These are phyloP conservation scores for Lachnellula arida DNA, from an alignment of 2,329 filamentous ascomycete genomes.

Conservation along the genomic window DNA sequence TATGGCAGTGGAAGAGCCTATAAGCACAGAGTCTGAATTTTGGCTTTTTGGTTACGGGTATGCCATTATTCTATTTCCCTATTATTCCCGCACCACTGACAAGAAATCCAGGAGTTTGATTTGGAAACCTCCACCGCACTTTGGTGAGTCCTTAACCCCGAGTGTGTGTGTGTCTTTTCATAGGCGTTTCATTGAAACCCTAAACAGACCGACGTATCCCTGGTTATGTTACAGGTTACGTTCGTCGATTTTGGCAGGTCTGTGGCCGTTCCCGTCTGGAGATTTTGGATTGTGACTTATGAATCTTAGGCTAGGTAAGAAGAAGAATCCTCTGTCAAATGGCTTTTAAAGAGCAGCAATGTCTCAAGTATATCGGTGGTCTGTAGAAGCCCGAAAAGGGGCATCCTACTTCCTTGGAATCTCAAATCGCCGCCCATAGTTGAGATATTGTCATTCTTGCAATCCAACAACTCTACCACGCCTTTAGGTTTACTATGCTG, in stretches of 20 bases:
- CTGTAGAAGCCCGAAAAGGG: neutral
- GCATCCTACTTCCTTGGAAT: neutral
- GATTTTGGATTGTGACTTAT: conserved; percentile 11
- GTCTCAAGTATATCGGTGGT: neutral
- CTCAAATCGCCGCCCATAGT: neutral
- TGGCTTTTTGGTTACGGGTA: conserved; percentile 99
- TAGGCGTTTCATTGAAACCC: neutral
- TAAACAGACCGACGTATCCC: conserved; percentile 71
- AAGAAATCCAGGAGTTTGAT: conserved; percentile 69
- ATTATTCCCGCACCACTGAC: neutral
- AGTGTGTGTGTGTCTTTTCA: neutral
- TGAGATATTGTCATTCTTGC: neutral
- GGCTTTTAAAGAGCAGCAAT: neutral
- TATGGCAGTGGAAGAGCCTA: conserved; percentile 7
- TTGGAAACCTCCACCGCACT: conserved; percentile 96
- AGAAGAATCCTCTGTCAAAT: neutral
- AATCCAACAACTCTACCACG: neutral
- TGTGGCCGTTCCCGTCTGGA: conserved; percentile 31
- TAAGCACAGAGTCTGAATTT: conserved; percentile 52
- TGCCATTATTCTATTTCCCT: conserved; percentile 28
- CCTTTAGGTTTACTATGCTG: conserved; percentile 6
- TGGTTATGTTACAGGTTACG: conserved; percentile 89
- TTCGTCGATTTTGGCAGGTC: conserved; percentile 97
- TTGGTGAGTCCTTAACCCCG: conserved; percentile 55
- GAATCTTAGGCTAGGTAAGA: conserved; percentile 32